Evolutionary conservation across 2,329 filamentous ascomycete species (phyloP).

Genomic region (Aureobasidium sp.): DNA sequence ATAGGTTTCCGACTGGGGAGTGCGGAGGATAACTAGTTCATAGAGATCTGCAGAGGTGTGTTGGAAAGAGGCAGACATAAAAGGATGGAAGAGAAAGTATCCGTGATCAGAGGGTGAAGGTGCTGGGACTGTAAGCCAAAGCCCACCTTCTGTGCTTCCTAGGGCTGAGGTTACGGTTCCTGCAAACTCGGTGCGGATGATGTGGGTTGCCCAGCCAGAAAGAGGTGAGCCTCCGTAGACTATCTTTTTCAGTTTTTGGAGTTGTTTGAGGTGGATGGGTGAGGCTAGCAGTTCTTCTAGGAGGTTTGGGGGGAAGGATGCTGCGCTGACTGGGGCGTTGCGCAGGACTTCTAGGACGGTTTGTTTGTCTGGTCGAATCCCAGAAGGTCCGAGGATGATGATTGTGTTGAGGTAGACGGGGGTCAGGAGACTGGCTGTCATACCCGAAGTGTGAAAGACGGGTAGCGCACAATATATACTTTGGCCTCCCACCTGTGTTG

Average conservation of each 20-base stretch:
- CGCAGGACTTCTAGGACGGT: not conserved
- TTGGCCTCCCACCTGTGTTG: slow-evolving; percentile 2
- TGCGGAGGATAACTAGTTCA: slow-evolving; percentile 14
- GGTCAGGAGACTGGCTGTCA: slow-evolving; percentile 1
- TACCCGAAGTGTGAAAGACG: slow-evolving; percentile 13
- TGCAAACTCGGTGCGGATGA: slow-evolving; percentile 4
- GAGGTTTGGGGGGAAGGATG: slow-evolving; percentile 15
- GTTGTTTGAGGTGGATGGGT: not conserved
- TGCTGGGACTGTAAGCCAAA: slow-evolving; percentile 7
- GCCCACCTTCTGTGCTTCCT: slow-evolving; percentile 20
- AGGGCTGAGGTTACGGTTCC: slow-evolving; percentile 7
- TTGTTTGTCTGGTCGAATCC: not conserved
- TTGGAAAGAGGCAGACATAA: slow-evolving; percentile 12
- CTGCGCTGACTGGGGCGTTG: slow-evolving; percentile 1
- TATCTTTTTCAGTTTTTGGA: slow-evolving; percentile 7
- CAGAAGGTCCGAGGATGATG: slow-evolving; percentile 15
- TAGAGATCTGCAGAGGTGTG: slow-evolving; percentile 18
- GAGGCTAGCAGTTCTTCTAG: slow-evolving; percentile 10
- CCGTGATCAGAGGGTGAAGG: slow-evolving; percentile 1
- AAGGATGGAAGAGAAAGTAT: slow-evolving; percentile 15
- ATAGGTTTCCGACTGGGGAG: not conserved
- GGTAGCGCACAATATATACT: slow-evolving; percentile 14
- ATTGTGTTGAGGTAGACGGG: slow-evolving; percentile 10
- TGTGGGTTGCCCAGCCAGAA: slow-evolving; percentile 2
- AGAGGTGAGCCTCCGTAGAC: slow-evolving; percentile 13